Base-by-base conservation (phyloP, 805 yeast species). In the Saccharomycopsis olivae region DNA sequence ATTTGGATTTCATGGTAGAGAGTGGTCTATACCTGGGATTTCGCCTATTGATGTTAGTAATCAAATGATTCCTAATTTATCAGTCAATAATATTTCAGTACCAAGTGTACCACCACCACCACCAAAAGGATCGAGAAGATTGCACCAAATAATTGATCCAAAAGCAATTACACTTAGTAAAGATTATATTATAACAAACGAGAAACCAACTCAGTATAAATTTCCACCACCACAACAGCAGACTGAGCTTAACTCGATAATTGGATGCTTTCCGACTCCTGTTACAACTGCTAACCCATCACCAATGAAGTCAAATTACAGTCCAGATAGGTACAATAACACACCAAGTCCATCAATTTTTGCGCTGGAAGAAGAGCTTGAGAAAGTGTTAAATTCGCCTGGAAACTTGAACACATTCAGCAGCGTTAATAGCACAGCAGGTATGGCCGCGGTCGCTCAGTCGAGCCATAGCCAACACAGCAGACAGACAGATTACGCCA, bases 1-100 rank as follows among this genome's bases (percentile, higher is more conserved):
- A 20, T 82, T 82, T 57, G 94, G 94, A 0, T 81, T 71, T 34
- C 88, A 81, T 54, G 68, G 68, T 44, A 71, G 73, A 43, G 79
- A 75, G 35, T 56, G 81, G 28, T 73, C 83, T 2, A 68, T 81
- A 33, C 70, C 76, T 5, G 81, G 80, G 10, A 39, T 64, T 3
- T 49, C 29, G 21, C 46, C 48, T 5, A 43, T 45, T 2, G 48
- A 45, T 20, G 20, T 45, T 15, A 35, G 24, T 20, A 38, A 39
- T 21, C 17, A 42, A 8, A 14, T 36, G 20, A n/a, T 11, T n/a
- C 33, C n/a, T n/a, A n/a, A n/a, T n/a, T n/a, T n/a, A n/a, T n/a
- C n/a, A n/a, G n/a, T n/a, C n/a, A 28, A 28, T 28, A 10, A 10
- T n/a, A 8, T n/a, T 10, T 14, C 30, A 6, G 5, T 15, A 10